Conservation (phyloP, 2,329 filamentous ascomycete species). For the Colletotrichum ledebouriae region DNA sequence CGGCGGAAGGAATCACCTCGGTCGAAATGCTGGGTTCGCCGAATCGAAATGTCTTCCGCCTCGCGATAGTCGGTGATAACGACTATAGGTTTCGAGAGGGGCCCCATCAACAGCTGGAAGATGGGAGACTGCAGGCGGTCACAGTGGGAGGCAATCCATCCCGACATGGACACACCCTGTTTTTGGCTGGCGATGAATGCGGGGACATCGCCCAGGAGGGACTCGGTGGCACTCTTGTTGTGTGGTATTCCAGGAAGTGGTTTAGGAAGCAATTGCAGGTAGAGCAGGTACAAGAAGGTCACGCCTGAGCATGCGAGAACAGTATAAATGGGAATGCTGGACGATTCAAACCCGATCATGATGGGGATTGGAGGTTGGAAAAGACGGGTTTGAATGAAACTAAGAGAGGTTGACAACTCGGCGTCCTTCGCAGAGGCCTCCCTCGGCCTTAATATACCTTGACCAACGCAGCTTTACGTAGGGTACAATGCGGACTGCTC, state of each 20-base stretch:
- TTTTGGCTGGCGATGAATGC: neutral
- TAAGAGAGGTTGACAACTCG: too few species aligned
- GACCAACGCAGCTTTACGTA: too few species aligned
- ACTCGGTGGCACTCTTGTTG: slow-evolving; percentile 47
- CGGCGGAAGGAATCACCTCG: slow-evolving; percentile 42
- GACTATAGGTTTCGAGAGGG: slow-evolving; percentile 57
- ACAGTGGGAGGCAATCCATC: neutral
- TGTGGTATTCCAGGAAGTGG: slow-evolving; percentile 40
- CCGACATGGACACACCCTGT: neutral
- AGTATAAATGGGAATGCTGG: too few species aligned
- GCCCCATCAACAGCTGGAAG: slow-evolving; percentile 61
- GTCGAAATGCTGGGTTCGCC: slow-evolving; percentile 59
- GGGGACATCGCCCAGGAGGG: too few species aligned
- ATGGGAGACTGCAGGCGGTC: slow-evolving; percentile 55
- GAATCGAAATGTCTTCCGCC: slow-evolving; percentile 58
- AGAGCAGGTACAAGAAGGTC: too few species aligned
- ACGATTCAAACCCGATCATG: too few species aligned
- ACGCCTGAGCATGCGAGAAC: too few species aligned
- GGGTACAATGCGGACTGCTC: too few species aligned
- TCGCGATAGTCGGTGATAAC: slow-evolving; percentile 54
- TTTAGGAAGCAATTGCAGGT: neutral
- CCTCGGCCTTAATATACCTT: too few species aligned
- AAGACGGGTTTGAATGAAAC: too few species aligned
- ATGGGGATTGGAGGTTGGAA: too few species aligned
- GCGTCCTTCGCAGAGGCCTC: too few species aligned